These are phyloP conservation scores for Agarophyton chilense DNA, from an alignment of 23 red algal species.

Conservation along the genomic window DNA sequence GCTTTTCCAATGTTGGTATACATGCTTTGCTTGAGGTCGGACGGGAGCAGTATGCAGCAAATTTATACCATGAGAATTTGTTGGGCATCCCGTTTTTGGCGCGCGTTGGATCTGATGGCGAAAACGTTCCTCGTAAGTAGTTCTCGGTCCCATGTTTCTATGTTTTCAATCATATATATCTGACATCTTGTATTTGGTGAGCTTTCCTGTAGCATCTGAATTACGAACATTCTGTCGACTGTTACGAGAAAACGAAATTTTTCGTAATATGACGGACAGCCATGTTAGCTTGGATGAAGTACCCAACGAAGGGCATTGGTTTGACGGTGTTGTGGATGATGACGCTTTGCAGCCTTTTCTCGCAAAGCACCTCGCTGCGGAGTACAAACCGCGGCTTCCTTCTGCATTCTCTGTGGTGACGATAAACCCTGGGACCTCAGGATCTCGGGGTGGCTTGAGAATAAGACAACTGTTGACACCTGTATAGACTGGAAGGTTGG, in stretches of 20 bases:
- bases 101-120: constrained; percentile 45
- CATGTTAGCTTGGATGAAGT: constrained; percentile 47
- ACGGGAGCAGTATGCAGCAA: constrained; percentile 37
- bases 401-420: constrained; percentile 31
- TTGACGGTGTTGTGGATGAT: constrained; percentile 70
- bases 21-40: constrained; percentile 43
- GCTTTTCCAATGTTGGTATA: constrained; percentile 35
- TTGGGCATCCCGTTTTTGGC: constrained; percentile 65
- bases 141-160: neutral
- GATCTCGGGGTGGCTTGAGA: constrained; percentile 51
- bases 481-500: constrained; percentile 8
- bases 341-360: constrained; percentile 50
- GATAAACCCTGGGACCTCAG: constrained; percentile 54
- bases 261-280: constrained; percentile 34
- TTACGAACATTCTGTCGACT: constrained; percentile 43
- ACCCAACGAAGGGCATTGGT: constrained; percentile 65
- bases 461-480: constrained; percentile 34
- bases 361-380: constrained; percentile 3
- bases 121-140: constrained; percentile 57
- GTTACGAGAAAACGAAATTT: constrained; percentile 41
- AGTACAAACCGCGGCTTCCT: constrained; percentile 31
- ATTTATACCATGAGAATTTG: constrained; percentile 62
- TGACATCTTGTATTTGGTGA: neutral
- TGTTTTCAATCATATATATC: neutral
- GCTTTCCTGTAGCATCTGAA: constrained; percentile 36